phyloP scores from a whole-genome alignment of 352 stramenopile species.

The Thalassiosira mediterranea region DNA sequence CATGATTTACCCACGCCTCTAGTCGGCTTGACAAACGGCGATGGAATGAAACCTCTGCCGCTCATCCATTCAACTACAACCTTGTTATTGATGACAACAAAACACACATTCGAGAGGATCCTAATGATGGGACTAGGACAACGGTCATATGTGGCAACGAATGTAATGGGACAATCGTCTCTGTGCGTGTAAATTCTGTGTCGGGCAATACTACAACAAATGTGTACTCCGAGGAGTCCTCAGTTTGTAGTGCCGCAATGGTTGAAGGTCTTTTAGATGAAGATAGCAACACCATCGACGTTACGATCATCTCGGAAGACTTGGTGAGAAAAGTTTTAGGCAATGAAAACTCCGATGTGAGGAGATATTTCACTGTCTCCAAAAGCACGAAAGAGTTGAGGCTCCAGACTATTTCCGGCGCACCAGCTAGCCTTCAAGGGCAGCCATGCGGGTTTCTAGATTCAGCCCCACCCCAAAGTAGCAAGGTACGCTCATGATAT shows the following conservation, averaged over 20 bases:
- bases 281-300: constrained; percentile 76
- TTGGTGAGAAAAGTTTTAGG: constrained; percentile 3
- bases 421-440: constrained; percentile 86
- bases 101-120: constrained; percentile 86
- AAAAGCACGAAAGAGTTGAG: constrained; percentile 65
- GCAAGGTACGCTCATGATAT: constrained; percentile 66
- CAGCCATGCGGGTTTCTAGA: constrained; percentile 89
- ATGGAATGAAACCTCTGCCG: constrained; percentile 54
- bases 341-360: background rate
- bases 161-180: too few relatives aligned
- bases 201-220: constrained; percentile 28
- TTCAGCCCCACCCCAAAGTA: constrained; percentile 86
- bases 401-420: constrained; percentile 91
- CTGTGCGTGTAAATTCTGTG: too few relatives aligned
- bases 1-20: too few relatives aligned
- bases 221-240: constrained; percentile 89
- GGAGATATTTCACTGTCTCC: constrained; percentile 44
- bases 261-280: constrained; percentile 87
- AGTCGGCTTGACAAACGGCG: constrained; percentile 86
- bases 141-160: constrained; percentile 81
- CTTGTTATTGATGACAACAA: constrained; percentile 79
- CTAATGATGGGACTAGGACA: constrained; percentile 88
- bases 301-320: constrained; percentile 66
- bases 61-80: constrained; percentile 38
- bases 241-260: constrained; percentile 90